Conservation (phyloP, 2,329 filamentous ascomycete species). For the Nakataea oryzae region DNA sequence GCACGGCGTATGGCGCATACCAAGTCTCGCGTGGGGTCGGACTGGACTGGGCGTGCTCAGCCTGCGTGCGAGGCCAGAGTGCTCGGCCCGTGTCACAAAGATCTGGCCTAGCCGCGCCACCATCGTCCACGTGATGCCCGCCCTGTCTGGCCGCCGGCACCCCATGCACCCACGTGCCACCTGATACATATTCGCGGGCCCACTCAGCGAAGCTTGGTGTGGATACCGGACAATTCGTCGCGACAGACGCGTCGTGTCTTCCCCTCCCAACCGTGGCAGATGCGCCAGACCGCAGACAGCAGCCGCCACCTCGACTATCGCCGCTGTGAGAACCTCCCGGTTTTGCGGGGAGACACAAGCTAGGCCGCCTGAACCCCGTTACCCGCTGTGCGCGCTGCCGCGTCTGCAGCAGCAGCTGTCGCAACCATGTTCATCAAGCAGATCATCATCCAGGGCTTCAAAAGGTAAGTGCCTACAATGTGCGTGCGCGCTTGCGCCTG, state of each 20-base stretch:
- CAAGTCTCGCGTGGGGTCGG: background rate
- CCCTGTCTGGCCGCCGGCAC: no score
- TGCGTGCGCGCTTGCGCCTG: background rate
- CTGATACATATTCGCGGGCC: background rate
- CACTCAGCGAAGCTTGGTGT: background rate
- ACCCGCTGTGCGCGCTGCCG: slow-evolving; percentile 9
- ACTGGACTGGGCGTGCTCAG: background rate
- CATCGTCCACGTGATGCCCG: background rate
- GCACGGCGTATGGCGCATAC: background rate
- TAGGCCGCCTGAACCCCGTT: background rate
- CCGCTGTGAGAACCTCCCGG: background rate
- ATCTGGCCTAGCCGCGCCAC: background rate
- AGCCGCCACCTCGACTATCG: background rate
- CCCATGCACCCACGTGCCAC: background rate
- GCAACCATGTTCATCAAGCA: slow-evolving; percentile 93
- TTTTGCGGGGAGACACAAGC: background rate
- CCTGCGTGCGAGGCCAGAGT: background rate
- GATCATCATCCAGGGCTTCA: slow-evolving; percentile 99
- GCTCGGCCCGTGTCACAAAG: background rate
- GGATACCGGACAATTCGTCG: background rate
- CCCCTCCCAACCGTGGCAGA: background rate
- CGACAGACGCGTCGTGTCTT: background rate
- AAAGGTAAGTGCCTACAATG: slow-evolving; percentile 55
- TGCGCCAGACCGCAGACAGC: background rate
- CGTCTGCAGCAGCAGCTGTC: slow-evolving; percentile 15